Conservation (phyloP, 2,329 filamentous ascomycete species). For the Xylariaceae sp. region DNA sequence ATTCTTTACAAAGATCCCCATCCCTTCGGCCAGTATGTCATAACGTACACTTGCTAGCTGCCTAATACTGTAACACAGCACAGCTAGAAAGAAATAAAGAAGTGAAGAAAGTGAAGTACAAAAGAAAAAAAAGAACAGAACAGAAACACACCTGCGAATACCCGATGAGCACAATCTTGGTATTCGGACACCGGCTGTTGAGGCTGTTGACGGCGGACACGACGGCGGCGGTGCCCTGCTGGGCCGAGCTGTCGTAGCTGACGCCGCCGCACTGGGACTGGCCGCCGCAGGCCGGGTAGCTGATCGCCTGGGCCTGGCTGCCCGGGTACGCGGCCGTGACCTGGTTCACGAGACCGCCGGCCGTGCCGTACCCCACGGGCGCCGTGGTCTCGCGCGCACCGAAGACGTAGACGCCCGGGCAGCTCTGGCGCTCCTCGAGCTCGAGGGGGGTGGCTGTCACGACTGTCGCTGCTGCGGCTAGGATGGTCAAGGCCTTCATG, state of each 20-base stretch:
- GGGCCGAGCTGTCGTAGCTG: slow-evolving; percentile 50
- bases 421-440: slow-evolving; percentile 28
- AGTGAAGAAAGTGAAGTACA: too few species aligned
- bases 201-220: slow-evolving; percentile 50
- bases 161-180: slow-evolving; percentile 54
- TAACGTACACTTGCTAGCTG: too few species aligned
- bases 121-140: neutral
- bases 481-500: slow-evolving; percentile 1
- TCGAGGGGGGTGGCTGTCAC: slow-evolving; percentile 7
- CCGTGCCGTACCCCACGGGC: slow-evolving; percentile 39
- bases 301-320: slow-evolving; percentile 35
- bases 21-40: too few species aligned
- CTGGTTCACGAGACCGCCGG: slow-evolving; percentile 40
- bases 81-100: too few species aligned
- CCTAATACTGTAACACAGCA: too few species aligned
- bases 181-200: slow-evolving; percentile 48
- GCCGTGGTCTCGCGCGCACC: slow-evolving; percentile 47
- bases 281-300: slow-evolving; percentile 53
- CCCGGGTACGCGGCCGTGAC: slow-evolving; percentile 40
- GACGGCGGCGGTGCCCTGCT: slow-evolving; percentile 49
- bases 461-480: slow-evolving; percentile 7
- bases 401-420: slow-evolving; percentile 44
- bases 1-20: too few species aligned
- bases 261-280: slow-evolving; percentile 48
- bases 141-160: slow-evolving; percentile 49